Evolutionary conservation across 768 basidiomycete genomes (phyloP), one percentile per base, ranked within the genome.

Genomic region (Lactarius sanguifluus): DNA sequence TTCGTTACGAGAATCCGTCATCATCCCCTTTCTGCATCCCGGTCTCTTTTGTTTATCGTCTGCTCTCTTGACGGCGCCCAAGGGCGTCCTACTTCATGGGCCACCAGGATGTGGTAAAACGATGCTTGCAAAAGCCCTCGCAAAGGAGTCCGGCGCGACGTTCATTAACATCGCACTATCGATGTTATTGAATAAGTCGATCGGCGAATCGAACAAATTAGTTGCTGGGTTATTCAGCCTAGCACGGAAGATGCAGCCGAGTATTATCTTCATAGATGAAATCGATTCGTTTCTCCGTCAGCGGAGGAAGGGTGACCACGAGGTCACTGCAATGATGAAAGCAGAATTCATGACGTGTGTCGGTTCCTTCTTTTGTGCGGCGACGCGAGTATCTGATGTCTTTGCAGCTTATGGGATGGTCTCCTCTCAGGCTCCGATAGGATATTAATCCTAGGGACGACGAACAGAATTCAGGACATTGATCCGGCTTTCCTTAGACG

Each of bases 101-200:
- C 97, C 96, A 50, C 97, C 97, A 1, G 96, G 97, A 6, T 99
- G 97, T 70, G 97, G 97, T 30, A 99, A 99, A 81, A 98, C 97
- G 1, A 96, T 99, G 94, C 83, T 99, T 20, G 97, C 97, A 2
- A 96, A 96, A 75, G 96, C 96, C 2, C 83, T 99, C 10, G 97
- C 97, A 13, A 97, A 96, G 75, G 96, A 99, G 80, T 94, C 91
- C 3, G 92, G 94, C 20, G 97, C 97, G 8, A 96, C 95, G 0
- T 99, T 99, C 75, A 96, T 98, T 79, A 93, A 93, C 75, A 83
- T 93, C 65, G 83, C 89, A 7, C 84, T 88, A 43, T 89, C 87
- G 3, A 86, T 86, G 10, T 79, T 92, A 69, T 87, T 87, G 34
- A 88, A 85, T 78, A 90, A 91, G 74, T 92, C 90, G 92, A 92